Percentiles rank a stretch among this genome's conserved stretches.
Evolutionary conservation across 1,284 basidiomycete genomes (phyloP).

Genomic region (Malassezia japonica): DNA sequence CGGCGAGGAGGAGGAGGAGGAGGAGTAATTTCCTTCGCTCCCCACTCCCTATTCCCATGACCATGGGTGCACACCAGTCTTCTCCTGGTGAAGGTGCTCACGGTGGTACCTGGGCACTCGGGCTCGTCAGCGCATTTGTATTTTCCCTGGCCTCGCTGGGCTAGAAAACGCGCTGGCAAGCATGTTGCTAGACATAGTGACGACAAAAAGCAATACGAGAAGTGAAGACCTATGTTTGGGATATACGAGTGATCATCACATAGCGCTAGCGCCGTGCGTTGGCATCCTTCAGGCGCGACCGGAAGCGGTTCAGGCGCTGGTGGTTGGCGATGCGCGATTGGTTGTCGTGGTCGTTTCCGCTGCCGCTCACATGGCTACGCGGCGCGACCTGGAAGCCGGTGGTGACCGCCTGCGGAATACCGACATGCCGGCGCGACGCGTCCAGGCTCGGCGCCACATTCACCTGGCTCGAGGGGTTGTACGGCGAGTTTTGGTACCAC

Average conservation of each 20-base stretch:
- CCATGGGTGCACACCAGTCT: background rate
- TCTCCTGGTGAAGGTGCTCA: too few species aligned
- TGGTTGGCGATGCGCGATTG: constrained; percentile 33
- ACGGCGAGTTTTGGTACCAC: constrained; percentile 27
- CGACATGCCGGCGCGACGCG: constrained; percentile 24
- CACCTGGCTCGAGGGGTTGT: constrained; percentile 17
- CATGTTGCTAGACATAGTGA: background rate
- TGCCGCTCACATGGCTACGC: constrained; percentile 21
- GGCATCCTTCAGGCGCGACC: constrained; percentile 30
- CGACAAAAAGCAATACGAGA: constrained; percentile 18
- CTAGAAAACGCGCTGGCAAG: background rate
- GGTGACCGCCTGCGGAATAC: constrained; percentile 33
- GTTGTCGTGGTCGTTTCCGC: constrained; percentile 25
- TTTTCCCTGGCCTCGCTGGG: background rate
- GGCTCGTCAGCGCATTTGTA: background rate
- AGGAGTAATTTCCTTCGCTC: background rate
- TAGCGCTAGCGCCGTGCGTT: constrained; percentile 16
- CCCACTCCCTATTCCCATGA: background rate
- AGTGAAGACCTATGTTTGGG: background rate
- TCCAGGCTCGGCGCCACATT: constrained; percentile 4
- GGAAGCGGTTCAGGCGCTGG: constrained; percentile 36
- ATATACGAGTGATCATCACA: background rate
- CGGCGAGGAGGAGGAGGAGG: constrained; percentile 61
- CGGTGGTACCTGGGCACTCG: too few species aligned
- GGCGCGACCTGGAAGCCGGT: constrained; percentile 36